A percentile compares a stretch with the other conserved stretches of the same genome.
Evolutionary conservation across 2,329 filamentous ascomycete species (phyloP).

Genomic region (Lasiodiplodia theobromae): DNA sequence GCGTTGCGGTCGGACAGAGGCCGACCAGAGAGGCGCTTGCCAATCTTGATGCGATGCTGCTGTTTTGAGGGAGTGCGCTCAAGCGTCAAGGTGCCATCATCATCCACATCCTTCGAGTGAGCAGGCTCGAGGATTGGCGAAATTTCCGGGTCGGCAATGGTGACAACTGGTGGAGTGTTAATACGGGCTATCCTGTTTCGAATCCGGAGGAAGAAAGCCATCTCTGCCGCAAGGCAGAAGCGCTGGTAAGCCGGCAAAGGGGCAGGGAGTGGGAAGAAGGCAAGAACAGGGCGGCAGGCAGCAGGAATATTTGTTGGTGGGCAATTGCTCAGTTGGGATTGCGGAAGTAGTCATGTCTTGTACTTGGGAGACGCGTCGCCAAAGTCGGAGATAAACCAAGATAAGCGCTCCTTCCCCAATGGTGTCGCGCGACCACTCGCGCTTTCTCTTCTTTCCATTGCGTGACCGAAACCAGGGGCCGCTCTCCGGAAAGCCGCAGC

Average conservation of each 20-base stretch:
- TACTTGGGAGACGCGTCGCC: slow-evolving; percentile 10
- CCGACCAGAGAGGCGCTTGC: slow-evolving; percentile 53
- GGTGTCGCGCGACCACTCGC: slow-evolving; percentile 12
- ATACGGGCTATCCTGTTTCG: slow-evolving; percentile 4
- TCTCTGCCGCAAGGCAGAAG: not conserved
- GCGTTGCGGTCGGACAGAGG: slow-evolving; percentile 44
- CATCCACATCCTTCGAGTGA: slow-evolving; percentile 54
- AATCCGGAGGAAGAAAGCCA: not conserved
- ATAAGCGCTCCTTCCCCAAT: slow-evolving; percentile 23
- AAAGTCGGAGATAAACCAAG: slow-evolving; percentile 15
- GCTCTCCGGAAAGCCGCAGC: not conserved
- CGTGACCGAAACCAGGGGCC: not conserved
- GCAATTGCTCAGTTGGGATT: slow-evolving; percentile 9
- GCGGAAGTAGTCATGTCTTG: slow-evolving; percentile 1
- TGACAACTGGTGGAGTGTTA: slow-evolving; percentile 48
- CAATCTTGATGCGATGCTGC: slow-evolving; percentile 47
- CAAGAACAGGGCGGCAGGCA: not conserved
- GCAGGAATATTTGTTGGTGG: not conserved
- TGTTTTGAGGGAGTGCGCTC: slow-evolving; percentile 47
- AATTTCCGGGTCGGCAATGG: slow-evolving; percentile 55
- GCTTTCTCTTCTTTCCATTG: not conserved
- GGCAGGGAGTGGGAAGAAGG: not conserved
- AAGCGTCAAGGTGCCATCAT: slow-evolving; percentile 49
- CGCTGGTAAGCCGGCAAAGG: not conserved
- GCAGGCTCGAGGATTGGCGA: slow-evolving; percentile 54